Evolutionary conservation across 1,284 basidiomycete species (phyloP).

Genomic region (Ganoderma leucocontextum): DNA sequence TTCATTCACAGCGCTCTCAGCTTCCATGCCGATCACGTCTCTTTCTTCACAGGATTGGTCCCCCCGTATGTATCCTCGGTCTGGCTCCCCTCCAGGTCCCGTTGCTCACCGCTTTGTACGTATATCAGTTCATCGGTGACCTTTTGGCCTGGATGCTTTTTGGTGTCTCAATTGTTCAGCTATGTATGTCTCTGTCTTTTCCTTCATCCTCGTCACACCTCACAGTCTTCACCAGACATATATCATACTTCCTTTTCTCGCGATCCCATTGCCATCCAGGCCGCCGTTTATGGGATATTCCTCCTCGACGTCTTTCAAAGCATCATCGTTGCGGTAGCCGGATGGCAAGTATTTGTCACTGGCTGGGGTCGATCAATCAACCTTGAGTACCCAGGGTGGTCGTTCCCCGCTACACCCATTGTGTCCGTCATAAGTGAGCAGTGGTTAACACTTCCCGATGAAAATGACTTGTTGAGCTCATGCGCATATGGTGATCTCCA

Average conservation of each 20-base stretch:
- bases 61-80: background rate
- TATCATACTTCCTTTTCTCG: background rate
- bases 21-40: background rate
- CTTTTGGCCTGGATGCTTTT: conserved; percentile 1
- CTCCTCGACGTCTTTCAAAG: background rate
- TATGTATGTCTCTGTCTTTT: background rate
- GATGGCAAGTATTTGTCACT: background rate
- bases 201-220: background rate
- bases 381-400: background rate
- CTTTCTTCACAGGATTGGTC: background rate
- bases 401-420: background rate
- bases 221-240: background rate
- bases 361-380: background rate
- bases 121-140: background rate
- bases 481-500: background rate
- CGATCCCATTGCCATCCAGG: background rate
- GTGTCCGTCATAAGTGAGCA: background rate
- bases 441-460: background rate
- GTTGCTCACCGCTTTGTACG: background rate
- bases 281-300: conserved; percentile 1
- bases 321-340: background rate
- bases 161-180: background rate
- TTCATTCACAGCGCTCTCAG: background rate
- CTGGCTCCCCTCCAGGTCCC: background rate
- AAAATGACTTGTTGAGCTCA: background rate